Evolutionary conservation across 495 filamentous ascomycete genomes (phyloP), one percentile per base, ranked within the genome.

Genomic region (Pseudotulostoma volvatum): DNA sequence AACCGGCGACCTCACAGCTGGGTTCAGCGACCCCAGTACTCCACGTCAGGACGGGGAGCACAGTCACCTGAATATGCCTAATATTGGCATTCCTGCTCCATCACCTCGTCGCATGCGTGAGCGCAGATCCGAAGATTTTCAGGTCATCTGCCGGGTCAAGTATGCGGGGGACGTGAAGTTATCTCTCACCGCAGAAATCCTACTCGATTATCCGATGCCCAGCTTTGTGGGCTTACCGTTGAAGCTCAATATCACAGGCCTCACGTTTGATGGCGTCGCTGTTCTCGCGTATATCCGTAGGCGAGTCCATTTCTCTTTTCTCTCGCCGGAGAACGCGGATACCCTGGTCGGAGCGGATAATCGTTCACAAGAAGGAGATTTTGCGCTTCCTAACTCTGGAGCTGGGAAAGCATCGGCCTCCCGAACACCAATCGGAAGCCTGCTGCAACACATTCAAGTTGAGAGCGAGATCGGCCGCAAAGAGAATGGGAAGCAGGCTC

Each of bases 151-250:
- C 43, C 85, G 84, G 46, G 86, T 86, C 21, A 75, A 76, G 34
- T 97, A 97, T 55, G 68, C 73, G 1, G 90, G 90, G 1, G 77
- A 93, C 43, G 66, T 97, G 18, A 75, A 76, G 34, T 66, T 97
- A 3, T 84, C 84, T 34, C 62, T 97, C 14, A 95, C 90, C 9
- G 84, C 90, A 0, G 85, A 94, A 52, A 86, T 97, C 31, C 65
- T 96, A 14, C 80, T 97, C 19, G 90, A 97, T 60, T 97, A 96
- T 53, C 90, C 90, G 0, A 93, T 95, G 79, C 84, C 85, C 8
- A 86, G 79, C 58, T 97, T 97, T 47, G 90, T 93, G 7, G 83
- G 84, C 1, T 81, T 97, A 13, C 90, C 90, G 0, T 64, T 96
- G 9, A 81, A 84, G 48, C 67, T 97, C 2, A 88, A 87, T 44